Percentiles rank a stretch among this genome's conserved stretches.
phyloP scores from a whole-genome alignment of 495 filamentous ascomycete genomes.

The Xeromyces bisporus region DNA sequence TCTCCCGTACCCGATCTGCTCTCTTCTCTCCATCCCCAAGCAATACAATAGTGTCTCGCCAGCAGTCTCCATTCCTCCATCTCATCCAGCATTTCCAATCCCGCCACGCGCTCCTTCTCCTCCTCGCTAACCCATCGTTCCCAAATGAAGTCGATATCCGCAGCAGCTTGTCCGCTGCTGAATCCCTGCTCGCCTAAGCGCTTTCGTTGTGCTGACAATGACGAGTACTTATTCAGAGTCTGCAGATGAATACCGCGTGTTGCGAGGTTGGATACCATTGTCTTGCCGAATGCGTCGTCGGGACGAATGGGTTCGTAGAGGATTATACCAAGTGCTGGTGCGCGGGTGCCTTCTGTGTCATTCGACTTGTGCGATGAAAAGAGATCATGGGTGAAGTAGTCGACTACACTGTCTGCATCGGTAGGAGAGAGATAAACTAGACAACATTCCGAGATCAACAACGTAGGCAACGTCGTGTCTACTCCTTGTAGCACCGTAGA shows the following conservation, averaged over 20 bases:
- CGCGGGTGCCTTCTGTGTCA: background rate
- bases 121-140: conserved; percentile 46
- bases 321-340: conserved; percentile 36
- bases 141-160: conserved; percentile 62
- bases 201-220: conserved; percentile 43
- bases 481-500: conserved; percentile 14
- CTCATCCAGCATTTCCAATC: conserved; percentile 81
- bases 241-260: conserved; percentile 67
- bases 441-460: conserved; percentile 87
- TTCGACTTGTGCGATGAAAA: conserved; percentile 16
- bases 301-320: conserved; percentile 84
- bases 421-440: conserved; percentile 63
- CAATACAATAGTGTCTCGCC: conserved; percentile 77
- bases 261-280: conserved; percentile 84
- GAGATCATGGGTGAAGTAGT: conserved; percentile 43
- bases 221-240: conserved; percentile 58
- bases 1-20: conserved; percentile 6
- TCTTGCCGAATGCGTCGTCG: conserved; percentile 66
- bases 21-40: conserved; percentile 58
- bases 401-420: conserved; percentile 44
- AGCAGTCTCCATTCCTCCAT: conserved; percentile 87
- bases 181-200: conserved; percentile 50
- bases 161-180: conserved; percentile 33
- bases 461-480: conserved; percentile 48
- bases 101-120: conserved; percentile 70